Evolutionary conservation across 1,139 yeast species (phyloP), one percentile per base, ranked within the genome.

Genomic region (Yamadazyma buinensis): DNA sequence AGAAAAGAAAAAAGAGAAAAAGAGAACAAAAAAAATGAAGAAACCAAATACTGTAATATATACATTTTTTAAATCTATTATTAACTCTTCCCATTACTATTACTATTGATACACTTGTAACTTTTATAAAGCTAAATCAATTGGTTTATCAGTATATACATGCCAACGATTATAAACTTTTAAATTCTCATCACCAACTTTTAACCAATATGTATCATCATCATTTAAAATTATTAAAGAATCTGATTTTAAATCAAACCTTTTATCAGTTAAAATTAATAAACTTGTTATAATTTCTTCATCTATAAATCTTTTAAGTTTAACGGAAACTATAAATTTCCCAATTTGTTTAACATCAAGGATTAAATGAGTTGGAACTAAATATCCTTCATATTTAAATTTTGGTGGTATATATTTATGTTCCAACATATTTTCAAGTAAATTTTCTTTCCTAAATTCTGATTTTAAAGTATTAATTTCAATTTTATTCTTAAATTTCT

Each of bases 1-100:
- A n/a, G n/a, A n/a, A n/a, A 59, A 15, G 64, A 59, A 10, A 62
- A 59, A 29, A 41, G 42, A 38, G 22, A 46, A 15, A 30, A 13
- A 9, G 33, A 39, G 17, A 43, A 9, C 5, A 12, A 22, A 22
- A 22, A 41, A n/a, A 42, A 41, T 44, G 45, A 43, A 14, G 45
- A 37, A 20, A 44, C 40, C 30, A 41, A 37, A 27, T 22, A 22
- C n/a, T n/a, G n/a, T n/a, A n/a, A n/a, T n/a, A n/a, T n/a, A n/a
- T n/a, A n/a, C n/a, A n/a, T 21, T 12, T 21, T 10, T 21, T 21
- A 21, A 21, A 21, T 19, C 23, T 27, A 19, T 12, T 28, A 13
- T 19, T 12, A 23, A 28, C 23, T 15, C 19, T 9, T 23, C n/a
- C n/a, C n/a, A n/a, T n/a, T n/a, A n/a, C n/a, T n/a, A n/a, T n/a